phyloP scores from a whole-genome alignment of 1,139 yeast species.

The Hansenula anomala region DNA sequence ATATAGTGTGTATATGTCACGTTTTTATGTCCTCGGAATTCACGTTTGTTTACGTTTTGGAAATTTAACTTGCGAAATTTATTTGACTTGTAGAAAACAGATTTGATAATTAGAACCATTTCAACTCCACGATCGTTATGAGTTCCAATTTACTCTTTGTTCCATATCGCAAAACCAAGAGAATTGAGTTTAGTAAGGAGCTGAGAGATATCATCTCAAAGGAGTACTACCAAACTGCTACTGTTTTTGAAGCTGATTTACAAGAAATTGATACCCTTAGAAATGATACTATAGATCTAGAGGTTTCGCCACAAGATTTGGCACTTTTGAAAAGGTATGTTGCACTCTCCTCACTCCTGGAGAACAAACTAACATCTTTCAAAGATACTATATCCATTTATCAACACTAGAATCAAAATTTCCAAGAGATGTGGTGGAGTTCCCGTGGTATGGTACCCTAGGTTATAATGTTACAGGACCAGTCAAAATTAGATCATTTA shows the following conservation, averaged over 20 bases:
- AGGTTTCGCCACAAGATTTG: slow-evolving; percentile 23
- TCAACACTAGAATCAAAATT: slow-evolving; percentile 33
- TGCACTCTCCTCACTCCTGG: background rate
- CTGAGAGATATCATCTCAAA: slow-evolving; percentile 46
- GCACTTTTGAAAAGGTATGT: slow-evolving; percentile 21
- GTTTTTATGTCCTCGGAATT: background rate
- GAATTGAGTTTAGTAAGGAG: slow-evolving; percentile 39
- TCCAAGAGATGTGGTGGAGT: slow-evolving; percentile 43
- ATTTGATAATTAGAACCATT: background rate
- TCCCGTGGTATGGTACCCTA: slow-evolving; percentile 70
- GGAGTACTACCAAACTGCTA: slow-evolving; percentile 64
- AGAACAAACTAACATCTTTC: too few relatives aligned
- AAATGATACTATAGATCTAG: slow-evolving; percentile 27
- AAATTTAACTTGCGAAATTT: background rate
- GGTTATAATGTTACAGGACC: slow-evolving; percentile 50
- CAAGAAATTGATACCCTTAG: slow-evolving; percentile 36
- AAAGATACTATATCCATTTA: slow-evolving; percentile 31
- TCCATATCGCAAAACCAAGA: slow-evolving; percentile 50
- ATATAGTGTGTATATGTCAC: background rate
- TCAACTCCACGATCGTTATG: slow-evolving; percentile 6
- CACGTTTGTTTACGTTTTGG: background rate
- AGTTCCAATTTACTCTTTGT: slow-evolving; percentile 39
- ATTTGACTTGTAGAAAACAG: background rate
- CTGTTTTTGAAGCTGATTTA: slow-evolving; percentile 52
- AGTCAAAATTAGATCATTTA: slow-evolving; percentile 38